A percentile compares a stretch with the other conserved stretches of the same genome.
Conservation (phyloP, 2,329 filamentous ascomycete species). For the Phyllosticta capitalensis region DNA sequence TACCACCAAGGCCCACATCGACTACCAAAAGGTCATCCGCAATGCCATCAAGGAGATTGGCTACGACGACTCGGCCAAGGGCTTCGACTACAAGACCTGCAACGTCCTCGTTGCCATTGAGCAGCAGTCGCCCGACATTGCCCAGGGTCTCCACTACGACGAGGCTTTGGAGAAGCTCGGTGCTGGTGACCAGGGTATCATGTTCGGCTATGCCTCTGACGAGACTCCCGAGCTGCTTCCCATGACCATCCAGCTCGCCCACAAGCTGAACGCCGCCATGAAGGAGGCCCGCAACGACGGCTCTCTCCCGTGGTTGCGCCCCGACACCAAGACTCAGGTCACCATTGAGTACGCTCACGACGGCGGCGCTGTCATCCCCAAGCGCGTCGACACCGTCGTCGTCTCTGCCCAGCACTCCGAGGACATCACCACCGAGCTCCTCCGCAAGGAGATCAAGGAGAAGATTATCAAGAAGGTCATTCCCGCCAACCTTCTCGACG, state of each 20-base stretch:
- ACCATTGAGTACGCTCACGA: slow-evolving; percentile 98
- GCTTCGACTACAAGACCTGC: slow-evolving; percentile 99
- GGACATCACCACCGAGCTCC: slow-evolving; percentile 79
- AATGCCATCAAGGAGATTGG: slow-evolving; percentile 95
- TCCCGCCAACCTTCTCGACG: slow-evolving; percentile 82
- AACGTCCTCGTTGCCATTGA: slow-evolving; percentile 98
- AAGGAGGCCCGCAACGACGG: slow-evolving; percentile 79
- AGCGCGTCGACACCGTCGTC: slow-evolving; percentile 92
- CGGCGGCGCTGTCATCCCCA: slow-evolving; percentile 81
- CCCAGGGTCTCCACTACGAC: slow-evolving; percentile 97
- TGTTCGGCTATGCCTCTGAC: slow-evolving; percentile 99
- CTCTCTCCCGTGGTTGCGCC: slow-evolving; percentile 83
- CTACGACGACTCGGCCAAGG: slow-evolving; percentile 94
- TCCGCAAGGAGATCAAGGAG: slow-evolving; percentile 90
- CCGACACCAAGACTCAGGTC: slow-evolving; percentile 99
- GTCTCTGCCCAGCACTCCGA: slow-evolving; percentile 90
- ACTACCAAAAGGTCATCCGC: slow-evolving; percentile 98
- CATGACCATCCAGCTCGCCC: slow-evolving; percentile 83
- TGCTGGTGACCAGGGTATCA: slow-evolving; percentile 99
- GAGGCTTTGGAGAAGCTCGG: slow-evolving; percentile 95
- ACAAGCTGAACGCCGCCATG: slow-evolving; percentile 97
- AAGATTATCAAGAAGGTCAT: slow-evolving; percentile 97
- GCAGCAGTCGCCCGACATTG: slow-evolving; percentile 98
- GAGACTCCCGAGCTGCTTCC: slow-evolving; percentile 97
- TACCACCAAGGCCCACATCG: slow-evolving; percentile 86